These are phyloP conservation scores for Coemansia sp. DNA, from an alignment of 192 early-diverging fungal genomes.

Conservation along the genomic window DNA sequence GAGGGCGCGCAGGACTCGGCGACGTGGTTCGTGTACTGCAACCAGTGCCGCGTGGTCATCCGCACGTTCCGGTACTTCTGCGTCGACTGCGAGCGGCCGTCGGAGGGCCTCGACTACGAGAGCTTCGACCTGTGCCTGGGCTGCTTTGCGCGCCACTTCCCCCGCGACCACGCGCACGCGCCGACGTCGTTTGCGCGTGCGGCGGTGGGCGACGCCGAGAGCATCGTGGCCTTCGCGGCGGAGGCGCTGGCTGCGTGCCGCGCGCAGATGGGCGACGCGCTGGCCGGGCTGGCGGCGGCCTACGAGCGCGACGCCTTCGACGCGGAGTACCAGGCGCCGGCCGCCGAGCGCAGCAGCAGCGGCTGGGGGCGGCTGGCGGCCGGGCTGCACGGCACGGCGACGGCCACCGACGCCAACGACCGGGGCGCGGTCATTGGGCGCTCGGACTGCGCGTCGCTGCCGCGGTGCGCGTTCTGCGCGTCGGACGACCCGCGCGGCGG, in stretches of 20 bases:
- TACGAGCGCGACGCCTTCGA: constrained; percentile 52
- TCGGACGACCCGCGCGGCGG: constrained; percentile 40
- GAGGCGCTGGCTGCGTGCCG: constrained; percentile 25
- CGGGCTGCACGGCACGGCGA: constrained; percentile 51
- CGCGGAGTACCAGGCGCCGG: constrained; percentile 15
- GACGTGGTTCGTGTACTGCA: constrained; percentile 73
- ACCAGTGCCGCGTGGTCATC: constrained; percentile 78
- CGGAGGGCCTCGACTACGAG: constrained; percentile 65
- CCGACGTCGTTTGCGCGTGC: constrained; percentile 75
- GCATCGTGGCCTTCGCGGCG: constrained; percentile 40
- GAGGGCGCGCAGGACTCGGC: constrained; percentile 46
- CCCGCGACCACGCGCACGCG: constrained; percentile 74
- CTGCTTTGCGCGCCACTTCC: constrained; percentile 73
- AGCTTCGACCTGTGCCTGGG: constrained; percentile 76
- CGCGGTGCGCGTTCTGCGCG: constrained; percentile 61
- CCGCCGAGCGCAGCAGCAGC: too few species aligned
- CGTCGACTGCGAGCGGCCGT: constrained; percentile 75
- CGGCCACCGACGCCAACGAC: constrained; percentile 15
- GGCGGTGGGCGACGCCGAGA: constrained; percentile 36
- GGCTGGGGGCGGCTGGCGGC: constrained; percentile 44
- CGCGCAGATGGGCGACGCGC: neutral
- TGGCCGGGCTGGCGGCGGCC: constrained; percentile 5
- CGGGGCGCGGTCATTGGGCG: constrained; percentile 24
- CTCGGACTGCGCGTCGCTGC: constrained; percentile 8
- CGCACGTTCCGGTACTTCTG: constrained; percentile 84